These are phyloP conservation scores for Zygosaccharomyces bailii DNA, from an alignment of 805 yeast species.

Conservation along the genomic window DNA sequence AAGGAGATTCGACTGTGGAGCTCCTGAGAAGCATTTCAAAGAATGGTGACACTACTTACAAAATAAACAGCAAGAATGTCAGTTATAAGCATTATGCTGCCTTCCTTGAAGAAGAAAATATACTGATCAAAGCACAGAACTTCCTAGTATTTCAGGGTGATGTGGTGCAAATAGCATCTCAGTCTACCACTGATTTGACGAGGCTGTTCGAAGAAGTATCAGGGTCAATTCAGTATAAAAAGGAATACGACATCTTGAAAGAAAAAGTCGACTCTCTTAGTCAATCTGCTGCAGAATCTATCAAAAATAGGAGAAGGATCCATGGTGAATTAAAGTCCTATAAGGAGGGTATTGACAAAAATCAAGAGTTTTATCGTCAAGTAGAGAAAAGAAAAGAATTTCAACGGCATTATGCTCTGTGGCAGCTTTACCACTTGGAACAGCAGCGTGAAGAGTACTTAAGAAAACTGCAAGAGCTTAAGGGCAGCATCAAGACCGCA, in stretches of 20 bases:
- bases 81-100: conserved; percentile 62
- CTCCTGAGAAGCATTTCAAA: conserved; percentile 60
- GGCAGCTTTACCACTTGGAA: conserved; percentile 64
- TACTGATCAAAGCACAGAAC: conserved; percentile 83
- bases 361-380: conserved; percentile 59
- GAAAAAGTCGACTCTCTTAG: conserved; percentile 65
- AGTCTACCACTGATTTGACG: conserved; percentile 72
- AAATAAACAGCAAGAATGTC: conserved; percentile 57
- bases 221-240: conserved; percentile 66
- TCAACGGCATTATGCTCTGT: conserved; percentile 51
- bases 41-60: conserved; percentile 63
- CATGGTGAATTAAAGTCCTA: conserved; percentile 75
- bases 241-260: conserved; percentile 62
- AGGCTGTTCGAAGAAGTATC: conserved; percentile 75
- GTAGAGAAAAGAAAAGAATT: conserved; percentile 46
- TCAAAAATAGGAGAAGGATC: conserved; percentile 64
- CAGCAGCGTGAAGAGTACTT: conserved; percentile 28
- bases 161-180: conserved; percentile 88
- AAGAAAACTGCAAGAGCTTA: conserved; percentile 28
- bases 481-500: conserved; percentile 32
- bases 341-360: conserved; percentile 69
- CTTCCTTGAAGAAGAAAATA: conserved; percentile 70
- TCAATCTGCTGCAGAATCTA: conserved; percentile 58
- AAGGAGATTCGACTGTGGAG: conserved; percentile 51
- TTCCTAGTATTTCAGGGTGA: conserved; percentile 96